phyloP scores from a whole-genome alignment of 2,329 filamentous ascomycete genomes.

The Scedosporium dehoogii region DNA sequence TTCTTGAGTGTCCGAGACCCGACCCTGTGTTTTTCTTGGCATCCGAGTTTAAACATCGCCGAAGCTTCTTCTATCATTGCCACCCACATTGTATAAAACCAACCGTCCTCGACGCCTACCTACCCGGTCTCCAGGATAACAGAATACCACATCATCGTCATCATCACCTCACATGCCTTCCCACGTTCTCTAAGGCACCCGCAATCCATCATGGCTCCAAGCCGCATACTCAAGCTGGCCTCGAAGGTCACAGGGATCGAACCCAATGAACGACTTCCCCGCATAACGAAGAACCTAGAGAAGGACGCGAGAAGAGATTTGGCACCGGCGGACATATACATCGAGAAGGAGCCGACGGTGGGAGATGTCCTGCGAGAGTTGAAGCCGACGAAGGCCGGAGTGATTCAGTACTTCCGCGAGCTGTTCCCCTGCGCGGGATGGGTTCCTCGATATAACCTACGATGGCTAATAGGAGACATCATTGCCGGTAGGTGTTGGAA shows the following conservation, averaged over 20 bases:
- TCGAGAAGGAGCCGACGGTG: slow-evolving; percentile 59
- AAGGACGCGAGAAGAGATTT: slow-evolving; percentile 16
- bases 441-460: slow-evolving; percentile 60
- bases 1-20: not conserved
- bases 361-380: slow-evolving; percentile 50
- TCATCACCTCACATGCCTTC: not conserved
- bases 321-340: slow-evolving; percentile 21
- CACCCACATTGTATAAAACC: not conserved
- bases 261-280: slow-evolving; percentile 19
- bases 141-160: not conserved
- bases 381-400: slow-evolving; percentile 35
- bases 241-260: slow-evolving; percentile 23
- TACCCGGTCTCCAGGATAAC: not conserved
- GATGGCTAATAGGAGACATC: slow-evolving; percentile 65
- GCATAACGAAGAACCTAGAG: slow-evolving; percentile 20
- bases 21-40: not conserved
- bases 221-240: slow-evolving; percentile 3
- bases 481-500: slow-evolving; percentile 47
- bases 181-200: not conserved
- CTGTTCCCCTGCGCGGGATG: slow-evolving; percentile 59
- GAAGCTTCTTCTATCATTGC: not conserved
- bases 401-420: slow-evolving; percentile 37
- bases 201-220: not conserved
- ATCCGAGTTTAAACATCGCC: not conserved
- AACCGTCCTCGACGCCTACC: no score